Evolutionary conservation across 2,329 filamentous ascomycete species (phyloP).

Genomic region (Aspergillus sp.): DNA sequence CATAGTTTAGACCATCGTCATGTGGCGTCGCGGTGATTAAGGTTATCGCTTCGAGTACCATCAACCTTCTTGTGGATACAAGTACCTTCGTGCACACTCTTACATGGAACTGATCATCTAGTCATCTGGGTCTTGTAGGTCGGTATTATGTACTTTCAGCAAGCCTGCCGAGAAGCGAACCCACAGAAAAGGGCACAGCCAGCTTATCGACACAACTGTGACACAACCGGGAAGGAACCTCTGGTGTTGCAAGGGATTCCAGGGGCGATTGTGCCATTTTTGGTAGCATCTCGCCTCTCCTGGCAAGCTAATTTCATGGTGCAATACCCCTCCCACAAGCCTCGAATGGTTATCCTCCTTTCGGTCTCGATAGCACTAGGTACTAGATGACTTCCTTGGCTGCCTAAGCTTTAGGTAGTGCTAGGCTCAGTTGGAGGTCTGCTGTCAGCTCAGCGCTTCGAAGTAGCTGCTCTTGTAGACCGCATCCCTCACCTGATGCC

Average conservation of each 20-base stretch:
- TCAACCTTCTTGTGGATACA: neutral
- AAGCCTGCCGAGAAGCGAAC: neutral
- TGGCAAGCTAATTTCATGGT: too few relatives aligned
- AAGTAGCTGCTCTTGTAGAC: too few relatives aligned
- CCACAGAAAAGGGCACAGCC: neutral
- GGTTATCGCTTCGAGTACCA: neutral
- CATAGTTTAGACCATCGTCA: neutral
- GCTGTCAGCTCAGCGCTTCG: too few relatives aligned
- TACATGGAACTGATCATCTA: neutral
- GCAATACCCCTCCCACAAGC: too few relatives aligned
- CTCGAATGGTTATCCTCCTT: too few relatives aligned
- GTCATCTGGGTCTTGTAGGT: neutral
- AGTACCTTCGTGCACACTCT: neutral
- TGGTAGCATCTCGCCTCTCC: neutral
- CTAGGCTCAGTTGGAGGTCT: too few relatives aligned
- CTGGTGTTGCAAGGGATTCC: neutral
- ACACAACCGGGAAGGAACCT: neutral
- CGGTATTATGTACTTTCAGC: neutral
- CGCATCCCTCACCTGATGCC: too few relatives aligned
- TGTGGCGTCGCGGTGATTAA: neutral
- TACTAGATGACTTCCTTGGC: too few relatives aligned
- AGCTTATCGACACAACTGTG: neutral
- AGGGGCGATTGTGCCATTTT: neutral
- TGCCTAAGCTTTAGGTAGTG: too few relatives aligned
- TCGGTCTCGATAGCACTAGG: too few relatives aligned